phyloP scores from a whole-genome alignment of 179 eudicot genomes.

The Beta corolliflora region DNA sequence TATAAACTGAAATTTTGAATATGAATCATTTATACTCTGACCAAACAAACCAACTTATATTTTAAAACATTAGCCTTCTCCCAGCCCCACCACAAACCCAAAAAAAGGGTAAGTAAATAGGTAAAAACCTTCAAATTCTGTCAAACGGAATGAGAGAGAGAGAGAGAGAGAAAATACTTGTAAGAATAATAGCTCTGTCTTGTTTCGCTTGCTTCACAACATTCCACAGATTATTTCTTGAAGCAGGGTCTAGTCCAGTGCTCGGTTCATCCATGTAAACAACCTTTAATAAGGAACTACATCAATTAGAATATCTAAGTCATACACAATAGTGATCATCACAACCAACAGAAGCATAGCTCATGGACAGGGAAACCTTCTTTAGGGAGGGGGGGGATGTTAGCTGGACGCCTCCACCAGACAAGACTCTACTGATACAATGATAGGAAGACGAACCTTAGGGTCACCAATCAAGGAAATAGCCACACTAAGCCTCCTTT shows the following conservation, averaged over 20 bases:
- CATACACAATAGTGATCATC: too few species aligned
- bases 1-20: too few species aligned
- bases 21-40: too few species aligned
- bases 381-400: not conserved
- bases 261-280: conserved; percentile 99
- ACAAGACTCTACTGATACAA: not conserved
- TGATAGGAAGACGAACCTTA: conserved; percentile 43
- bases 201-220: conserved; percentile 85
- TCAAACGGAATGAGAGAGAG: not conserved
- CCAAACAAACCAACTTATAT: too few species aligned
- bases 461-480: conserved; percentile 93
- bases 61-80: too few species aligned
- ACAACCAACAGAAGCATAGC: not conserved
- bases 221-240: conserved; percentile 86
- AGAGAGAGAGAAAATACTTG: conserved; percentile 52
- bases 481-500: conserved; percentile 97
- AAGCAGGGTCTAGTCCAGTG: conserved; percentile 97
- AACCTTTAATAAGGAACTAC: conserved; percentile 46
- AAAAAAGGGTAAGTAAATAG: too few species aligned
- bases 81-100: too few species aligned
- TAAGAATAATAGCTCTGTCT: conserved; percentile 83
- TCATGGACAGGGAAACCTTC: too few species aligned
- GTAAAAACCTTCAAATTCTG: not conserved
- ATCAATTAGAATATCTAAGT: not conserved
- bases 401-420: not conserved